Evolutionary conservation across 371 early-diverging fungal species (phyloP).

Genomic region (Dentiscutata heterogama): DNA sequence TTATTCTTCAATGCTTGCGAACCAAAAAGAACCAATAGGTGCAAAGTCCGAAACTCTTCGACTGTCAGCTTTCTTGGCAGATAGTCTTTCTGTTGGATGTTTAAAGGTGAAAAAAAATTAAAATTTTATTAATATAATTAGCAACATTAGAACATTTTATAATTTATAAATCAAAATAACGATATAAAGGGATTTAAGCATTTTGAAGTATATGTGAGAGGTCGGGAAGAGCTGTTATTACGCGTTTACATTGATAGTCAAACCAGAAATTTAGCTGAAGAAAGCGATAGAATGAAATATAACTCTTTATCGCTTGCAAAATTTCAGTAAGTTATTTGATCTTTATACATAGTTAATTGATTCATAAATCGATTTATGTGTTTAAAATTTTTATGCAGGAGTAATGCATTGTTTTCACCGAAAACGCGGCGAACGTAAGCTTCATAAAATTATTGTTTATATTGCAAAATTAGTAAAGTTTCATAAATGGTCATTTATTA

Average conservation of each 20-base stretch:
- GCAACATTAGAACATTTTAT: background rate
- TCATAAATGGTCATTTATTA: slow-evolving; percentile 29
- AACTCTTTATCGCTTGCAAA: slow-evolving; percentile 46
- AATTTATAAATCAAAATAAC: too few species aligned
- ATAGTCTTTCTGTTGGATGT: slow-evolving; percentile 69
- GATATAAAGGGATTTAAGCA: slow-evolving; percentile 73
- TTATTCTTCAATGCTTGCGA: background rate
- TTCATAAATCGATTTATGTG: background rate
- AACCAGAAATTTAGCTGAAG: background rate
- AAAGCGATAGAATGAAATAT: slow-evolving; percentile 17
- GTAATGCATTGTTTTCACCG: slow-evolving; percentile 54
- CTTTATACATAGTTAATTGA: background rate
- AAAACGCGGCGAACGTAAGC: slow-evolving; percentile 54
- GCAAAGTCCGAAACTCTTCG: slow-evolving; percentile 52
- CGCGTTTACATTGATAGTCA: slow-evolving; percentile 59
- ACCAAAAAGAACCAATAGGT: background rate
- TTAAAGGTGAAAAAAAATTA: slow-evolving; percentile 56
- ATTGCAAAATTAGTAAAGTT: slow-evolving; percentile 3
- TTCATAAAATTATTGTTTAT: slow-evolving; percentile 46
- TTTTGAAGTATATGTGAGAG: slow-evolving; percentile 78
- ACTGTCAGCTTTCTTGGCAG: slow-evolving; percentile 64
- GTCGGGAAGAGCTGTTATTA: slow-evolving; percentile 79
- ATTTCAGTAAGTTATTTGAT: slow-evolving; percentile 45
- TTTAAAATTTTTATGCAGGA: slow-evolving; percentile 43
- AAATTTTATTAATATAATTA: background rate